Evolutionary conservation across 345 rosid species (phyloP), one percentile per base, ranked within the genome.

Genomic region (Citrus glauca): DNA sequence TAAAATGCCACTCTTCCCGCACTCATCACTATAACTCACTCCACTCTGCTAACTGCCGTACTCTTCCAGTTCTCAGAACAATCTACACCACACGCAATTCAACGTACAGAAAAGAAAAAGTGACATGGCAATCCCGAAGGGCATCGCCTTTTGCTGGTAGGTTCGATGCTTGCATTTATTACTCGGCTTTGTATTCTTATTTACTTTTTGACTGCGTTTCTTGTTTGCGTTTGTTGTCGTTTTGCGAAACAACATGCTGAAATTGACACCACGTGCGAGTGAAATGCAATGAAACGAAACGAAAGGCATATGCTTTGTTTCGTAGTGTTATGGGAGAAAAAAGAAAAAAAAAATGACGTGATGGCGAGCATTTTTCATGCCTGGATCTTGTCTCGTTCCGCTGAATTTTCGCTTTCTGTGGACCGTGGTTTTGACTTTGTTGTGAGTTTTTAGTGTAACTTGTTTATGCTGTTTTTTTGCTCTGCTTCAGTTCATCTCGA

Each of bases 1-100:
- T 85, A 70, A 82, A 85, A 82, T 71, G 72, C 76, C 64, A 0
- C 53, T 60, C 70, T 79, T 80, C 85, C 81, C 80, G 82, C 83
- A 67, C 60, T 55, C 79, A 30, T 55, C 79, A 30, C 35, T 27
- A 42, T 0, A 40, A 40, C 48, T 42, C 5, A n/a, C 28, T 19
- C 38, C 53, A 37, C 42, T 40, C 45, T n/a, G 70, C 70, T 9
- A 35, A 65, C 69, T 19, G 42, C 69, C 35, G 22, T 28, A 53
- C 22, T 45, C 50, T 3, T 45, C 17, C 50, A 45, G 17, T 63
- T 28, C 22, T 63, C 9, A 17, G 38, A 30, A 17, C 37, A 3
- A 7, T 16, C 4, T 59, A 19, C 17, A 1, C 61, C 30, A 33
- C 70, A 22, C 48, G 27, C 0, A 30, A 38, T 30, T 30, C 28